Base-by-base conservation (phyloP, 306 rosid species). In the Fagus sylvatica region DNA sequence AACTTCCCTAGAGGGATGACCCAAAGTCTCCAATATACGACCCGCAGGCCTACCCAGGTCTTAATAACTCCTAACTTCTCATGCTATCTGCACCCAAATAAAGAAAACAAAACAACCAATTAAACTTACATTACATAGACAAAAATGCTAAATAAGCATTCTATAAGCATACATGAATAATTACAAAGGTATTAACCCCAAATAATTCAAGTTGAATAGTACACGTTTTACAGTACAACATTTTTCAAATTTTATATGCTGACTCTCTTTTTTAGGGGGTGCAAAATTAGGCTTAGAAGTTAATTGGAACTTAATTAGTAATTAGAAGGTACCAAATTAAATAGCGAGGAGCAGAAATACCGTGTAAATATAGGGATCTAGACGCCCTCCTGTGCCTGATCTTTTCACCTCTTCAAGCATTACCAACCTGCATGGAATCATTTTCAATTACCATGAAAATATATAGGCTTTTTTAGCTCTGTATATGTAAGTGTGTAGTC, bases 351-450 rank as follows among this genome's bases (percentile, higher is more conserved):
- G 42, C 56, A 30, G 54, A 53, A 32, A 28, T 79, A 90, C 93
- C 89, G 53, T 73, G 87, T 90, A 90, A 82, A 85, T 76, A 62
- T 77, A 90, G 68, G 93, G 93, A 77, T 87, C 91, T 0, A 82
- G 90, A 59, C 93, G 91, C 74, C 93, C 93, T 2, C 93, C 93
- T 1, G 90, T 85, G 40, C 93, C 93, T 32, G 90, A 69, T 88
- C 93, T 85, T 79, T 82, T 85, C 78, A 90, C 91, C 6, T 84
- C 89, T 46, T 85, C 85, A 82, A 74, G 68, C 85, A 61, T 87
- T 67, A 90, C 54, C 79, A 90, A 76, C 87, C 93, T 85, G 84
- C 82, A 74, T 64, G 41, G 43, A 28, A 13, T 9, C 40, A 60
- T 39, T 17, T 40, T 17, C 49, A 39, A 39, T 34, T n/a, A 66